phyloP scores from a whole-genome alignment of 2,329 filamentous ascomycete species.

The Aspergillus ruber region DNA sequence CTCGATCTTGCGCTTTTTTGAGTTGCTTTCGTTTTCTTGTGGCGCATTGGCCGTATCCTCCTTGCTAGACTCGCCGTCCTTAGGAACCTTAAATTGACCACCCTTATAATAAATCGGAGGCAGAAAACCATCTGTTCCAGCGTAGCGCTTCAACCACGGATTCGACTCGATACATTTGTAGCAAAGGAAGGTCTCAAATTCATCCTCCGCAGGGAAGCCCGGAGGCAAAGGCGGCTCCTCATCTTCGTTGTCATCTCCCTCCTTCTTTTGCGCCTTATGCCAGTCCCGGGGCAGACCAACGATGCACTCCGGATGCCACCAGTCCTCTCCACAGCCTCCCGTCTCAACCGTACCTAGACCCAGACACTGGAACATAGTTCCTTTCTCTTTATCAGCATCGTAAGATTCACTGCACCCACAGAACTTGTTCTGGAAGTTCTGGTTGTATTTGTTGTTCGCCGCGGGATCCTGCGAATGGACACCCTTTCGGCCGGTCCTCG shows the following conservation, averaged over 20 bases:
- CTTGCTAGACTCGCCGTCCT: neutral
- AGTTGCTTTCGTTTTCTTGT: conserved; percentile 8
- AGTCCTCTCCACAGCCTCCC: conserved; percentile 92
- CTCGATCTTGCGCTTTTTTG: conserved; percentile 62
- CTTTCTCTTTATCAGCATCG: conserved; percentile 80
- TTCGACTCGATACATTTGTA: conserved; percentile 86
- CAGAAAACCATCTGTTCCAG: conserved; percentile 71
- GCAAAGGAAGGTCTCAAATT: conserved; percentile 85
- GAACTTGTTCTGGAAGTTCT: conserved; percentile 90
- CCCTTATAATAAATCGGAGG: conserved; percentile 56
- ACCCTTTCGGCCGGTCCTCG: conserved; percentile 67
- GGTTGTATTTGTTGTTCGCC: conserved; percentile 78
- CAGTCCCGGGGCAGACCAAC: conserved; percentile 72
- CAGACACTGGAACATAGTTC: conserved; percentile 96
- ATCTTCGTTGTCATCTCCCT: conserved; percentile 28
- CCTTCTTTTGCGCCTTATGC: conserved; percentile 29
- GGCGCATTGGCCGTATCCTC: neutral
- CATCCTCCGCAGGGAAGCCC: conserved; percentile 81
- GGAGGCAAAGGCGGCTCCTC: conserved; percentile 64
- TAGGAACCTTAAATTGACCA: conserved; percentile 9
- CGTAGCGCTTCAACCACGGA: conserved; percentile 89
- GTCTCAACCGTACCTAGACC: conserved; percentile 72
- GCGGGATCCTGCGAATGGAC: conserved; percentile 68
- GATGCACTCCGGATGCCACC: conserved; percentile 93
- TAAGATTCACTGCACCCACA: conserved; percentile 87